Base-by-base conservation (phyloP, 495 filamentous ascomycete species). In the Penicillium fimorum region DNA sequence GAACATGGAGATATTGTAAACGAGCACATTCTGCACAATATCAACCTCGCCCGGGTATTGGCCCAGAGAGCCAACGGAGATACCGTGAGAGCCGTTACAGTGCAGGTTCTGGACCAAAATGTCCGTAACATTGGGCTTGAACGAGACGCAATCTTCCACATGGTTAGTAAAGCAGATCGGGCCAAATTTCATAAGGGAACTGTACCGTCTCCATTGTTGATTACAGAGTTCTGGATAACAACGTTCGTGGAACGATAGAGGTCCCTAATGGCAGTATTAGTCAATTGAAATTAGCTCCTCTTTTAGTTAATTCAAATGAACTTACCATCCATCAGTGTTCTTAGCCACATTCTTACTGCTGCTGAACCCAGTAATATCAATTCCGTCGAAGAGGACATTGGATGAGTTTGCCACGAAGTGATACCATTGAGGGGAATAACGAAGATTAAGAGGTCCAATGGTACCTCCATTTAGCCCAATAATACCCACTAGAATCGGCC, bases 61-160 rank as follows among this genome's bases (percentile, higher is more conserved):
- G 0, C 86, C 86, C 0, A 89, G 75, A 17, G 82, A 85, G 20
- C 86, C 86, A 37, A 89, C 84, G 15, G 80, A 84, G 59, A 88
- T 87, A n/a, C 86, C 86, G 66, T 89, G 86, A 12, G 84, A 88
- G 45, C 87, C 87, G 53, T 85, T 86, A 70, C 87, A 91, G 52
- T 76, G 73, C 18, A 91, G 65, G 54, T 86, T 86, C 66, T 89
- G 85, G 17, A 90, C 81, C 6, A 91, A 71, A 50, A 91, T 84
- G 51, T 90, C 76, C n/a, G 85, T 88, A 66, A 79, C 84, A 67
- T 90, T 90, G 2, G 87, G 87, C 67, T 91, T 90, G 78, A 90
- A 89, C 11, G 84, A 84, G n/a, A 90, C 86, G 56, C 86, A 90
- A 63, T 90, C 80, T 76, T 29, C 2, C 11, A 55, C 20, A 5